These are phyloP conservation scores for Alloteropsis angusta DNA, from an alignment of 202 grass and related monocot genomes.

Conservation along the genomic window DNA sequence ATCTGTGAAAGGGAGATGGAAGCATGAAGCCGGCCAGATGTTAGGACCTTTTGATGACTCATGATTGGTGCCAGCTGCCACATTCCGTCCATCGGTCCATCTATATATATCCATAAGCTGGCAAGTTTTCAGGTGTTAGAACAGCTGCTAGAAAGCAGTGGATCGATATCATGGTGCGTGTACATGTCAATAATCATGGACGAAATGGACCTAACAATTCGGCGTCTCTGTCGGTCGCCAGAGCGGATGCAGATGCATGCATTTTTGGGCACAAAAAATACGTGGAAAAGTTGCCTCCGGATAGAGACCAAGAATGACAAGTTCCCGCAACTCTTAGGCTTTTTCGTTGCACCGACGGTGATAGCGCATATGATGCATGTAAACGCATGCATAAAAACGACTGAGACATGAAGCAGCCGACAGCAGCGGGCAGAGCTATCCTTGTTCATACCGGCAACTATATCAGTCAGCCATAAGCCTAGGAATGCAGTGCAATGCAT, in stretches of 20 bases:
- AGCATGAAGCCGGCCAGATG: slow-evolving; percentile 8
- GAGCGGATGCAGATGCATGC: neutral
- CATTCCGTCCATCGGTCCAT: slow-evolving; percentile 4
- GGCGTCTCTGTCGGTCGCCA: slow-evolving; percentile 34
- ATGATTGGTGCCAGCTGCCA: slow-evolving; percentile 24
- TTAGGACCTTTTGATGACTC: slow-evolving; percentile 26
- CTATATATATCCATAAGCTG: neutral
- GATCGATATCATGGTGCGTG: slow-evolving; percentile 18
- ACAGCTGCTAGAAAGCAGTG: slow-evolving; percentile 23
- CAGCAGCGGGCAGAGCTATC: slow-evolving; percentile 25
- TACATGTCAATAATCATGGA: slow-evolving; percentile 34
- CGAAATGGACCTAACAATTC: slow-evolving; percentile 43
- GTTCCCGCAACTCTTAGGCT: slow-evolving; percentile 15
- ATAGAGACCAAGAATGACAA: slow-evolving; percentile 45
- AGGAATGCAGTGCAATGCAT: neutral
- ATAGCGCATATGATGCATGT: slow-evolving; percentile 27
- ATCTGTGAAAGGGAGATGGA: slow-evolving; percentile 20
- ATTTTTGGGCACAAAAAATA: slow-evolving; percentile 15
- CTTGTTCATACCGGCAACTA: slow-evolving; percentile 31
- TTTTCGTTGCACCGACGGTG: slow-evolving; percentile 40
- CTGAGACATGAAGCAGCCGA: slow-evolving; percentile 30
- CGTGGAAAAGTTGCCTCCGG: slow-evolving; percentile 4
- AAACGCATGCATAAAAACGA: slow-evolving; percentile 18
- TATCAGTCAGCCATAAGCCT: slow-evolving; percentile 8
- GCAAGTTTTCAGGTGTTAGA: slow-evolving; percentile 28